Evolutionary conservation across 139 green algal genomes (phyloP), one percentile per base, ranked within the genome.

Genomic region (Tetraselmis striata): DNA sequence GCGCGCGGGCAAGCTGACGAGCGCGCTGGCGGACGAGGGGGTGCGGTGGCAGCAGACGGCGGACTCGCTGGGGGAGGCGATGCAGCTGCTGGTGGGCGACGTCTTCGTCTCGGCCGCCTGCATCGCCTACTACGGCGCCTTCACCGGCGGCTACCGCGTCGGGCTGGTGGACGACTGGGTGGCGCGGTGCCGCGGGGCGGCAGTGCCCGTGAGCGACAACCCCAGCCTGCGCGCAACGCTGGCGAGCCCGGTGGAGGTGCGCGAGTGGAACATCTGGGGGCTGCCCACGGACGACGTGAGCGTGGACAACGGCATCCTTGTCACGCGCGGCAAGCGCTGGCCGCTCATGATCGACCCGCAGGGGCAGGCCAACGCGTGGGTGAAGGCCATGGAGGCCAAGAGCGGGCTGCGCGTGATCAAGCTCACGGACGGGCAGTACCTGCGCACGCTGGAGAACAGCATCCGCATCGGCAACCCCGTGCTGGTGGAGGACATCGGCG

Each of bases 51-150:
- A 88, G 31, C 78, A 86, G 29, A 94, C 91, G 0, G 92, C 89
- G 1, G 89, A 91, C 45, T 80, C 76, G 24, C 91, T 96, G 30
- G 81, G 85, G 28, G 59, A 77, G 23, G 77, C 89, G 77, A 90
- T 81, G 18, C 83, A 88, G 75, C 87, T 93, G 59, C 87, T 96
- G 24, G 88, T 94, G 25, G 92, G 93, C 25, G 90, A 96, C 78
- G 92, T 95, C 29, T 94, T 95, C 86, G 78, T 95, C 27, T 75
- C 77, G 1, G 85, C 93, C 1, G 93, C 90, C n/a, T 92, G 86
- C 81, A 92, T 97, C 31, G 87, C 92, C 1, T 97, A 97, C 85
- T 92, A 93, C 29, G 93, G 93, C 77, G 92, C 93, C 27, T 97
- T 97, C 90, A 96, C 92, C 1, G 91, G 90, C n/a, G 77, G 84